These are phyloP conservation scores for Coccinonectria pachysandricola DNA, from an alignment of 2,329 filamentous ascomycete genomes.

Conservation along the genomic window DNA sequence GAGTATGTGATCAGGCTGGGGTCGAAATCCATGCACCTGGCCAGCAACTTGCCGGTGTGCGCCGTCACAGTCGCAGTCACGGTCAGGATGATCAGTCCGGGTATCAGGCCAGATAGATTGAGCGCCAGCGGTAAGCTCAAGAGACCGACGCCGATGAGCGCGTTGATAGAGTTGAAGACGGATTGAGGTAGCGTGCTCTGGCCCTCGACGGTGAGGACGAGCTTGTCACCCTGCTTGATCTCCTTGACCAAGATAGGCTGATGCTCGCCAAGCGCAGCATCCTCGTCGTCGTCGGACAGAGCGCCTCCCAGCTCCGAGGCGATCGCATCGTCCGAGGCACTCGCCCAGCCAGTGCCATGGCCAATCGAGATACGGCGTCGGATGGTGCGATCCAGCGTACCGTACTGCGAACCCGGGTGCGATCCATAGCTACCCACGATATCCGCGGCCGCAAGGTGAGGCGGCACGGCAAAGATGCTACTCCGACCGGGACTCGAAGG, in stretches of 20 bases:
- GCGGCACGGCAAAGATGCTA: slow-evolving; percentile 46
- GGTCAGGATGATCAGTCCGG: slow-evolving; percentile 64
- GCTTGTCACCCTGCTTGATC: slow-evolving; percentile 77
- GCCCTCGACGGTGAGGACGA: slow-evolving; percentile 75
- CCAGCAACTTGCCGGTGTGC: slow-evolving; percentile 77
- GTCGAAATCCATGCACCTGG: slow-evolving; percentile 82
- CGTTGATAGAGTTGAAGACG: slow-evolving; percentile 92
- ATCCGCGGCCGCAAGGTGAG: slow-evolving; percentile 55
- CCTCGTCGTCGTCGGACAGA: slow-evolving; percentile 17
- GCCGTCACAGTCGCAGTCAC: slow-evolving; percentile 66
- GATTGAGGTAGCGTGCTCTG: slow-evolving; percentile 95
- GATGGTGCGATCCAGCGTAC: slow-evolving; percentile 35
- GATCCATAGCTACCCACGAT: slow-evolving; percentile 63
- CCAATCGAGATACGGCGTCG: slow-evolving; percentile 36
- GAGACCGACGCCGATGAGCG: slow-evolving; percentile 81
- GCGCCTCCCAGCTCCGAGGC: slow-evolving; percentile 17
- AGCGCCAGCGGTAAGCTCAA: slow-evolving; percentile 82
- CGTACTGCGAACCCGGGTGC: slow-evolving; percentile 38
- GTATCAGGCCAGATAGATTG: slow-evolving; percentile 79
- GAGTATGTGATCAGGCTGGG: slow-evolving; percentile 84
- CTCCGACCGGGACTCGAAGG: slow-evolving; percentile 23
- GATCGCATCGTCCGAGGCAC: too few species aligned
- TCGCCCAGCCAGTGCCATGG: slow-evolving; percentile 22
- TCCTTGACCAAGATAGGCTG: slow-evolving; percentile 80
- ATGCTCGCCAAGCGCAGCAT: slow-evolving; percentile 43